Conservation (phyloP, 2,329 filamentous ascomycete species). For the Clarireedia sp. region DNA sequence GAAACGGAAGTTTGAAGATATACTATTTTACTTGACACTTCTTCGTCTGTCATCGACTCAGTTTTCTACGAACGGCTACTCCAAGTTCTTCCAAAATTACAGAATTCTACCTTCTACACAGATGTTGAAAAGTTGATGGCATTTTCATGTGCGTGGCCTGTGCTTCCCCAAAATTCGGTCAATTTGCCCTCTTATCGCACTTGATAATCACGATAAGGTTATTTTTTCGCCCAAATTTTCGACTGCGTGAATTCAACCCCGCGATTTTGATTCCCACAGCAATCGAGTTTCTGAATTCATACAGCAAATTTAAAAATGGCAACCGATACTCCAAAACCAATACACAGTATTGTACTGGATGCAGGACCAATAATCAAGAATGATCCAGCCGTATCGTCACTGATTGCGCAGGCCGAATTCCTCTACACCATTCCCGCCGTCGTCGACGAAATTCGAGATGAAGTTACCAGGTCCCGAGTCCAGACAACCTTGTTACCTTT, state of each 20-base stretch:
- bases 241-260: conserved; percentile 8
- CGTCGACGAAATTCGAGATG: conserved; percentile 79
- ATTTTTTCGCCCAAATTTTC: not conserved
- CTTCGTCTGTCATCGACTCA: too few relatives aligned
- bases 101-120: too few relatives aligned
- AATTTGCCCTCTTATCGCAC: conserved; percentile 1
- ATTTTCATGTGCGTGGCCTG: conserved; percentile 1
- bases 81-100: too few relatives aligned
- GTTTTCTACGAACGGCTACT: too few relatives aligned
- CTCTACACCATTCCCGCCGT: conserved; percentile 82
- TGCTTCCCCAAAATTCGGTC: not conserved
- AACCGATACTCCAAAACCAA: conserved; percentile 46
- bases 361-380: conserved; percentile 92
- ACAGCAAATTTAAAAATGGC: conserved; percentile 19
- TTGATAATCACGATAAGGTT: not conserved
- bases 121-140: too few relatives aligned
- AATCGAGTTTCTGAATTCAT: not conserved
- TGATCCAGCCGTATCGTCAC: conserved; percentile 73
- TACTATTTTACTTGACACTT: too few relatives aligned
- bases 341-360: conserved; percentile 81
- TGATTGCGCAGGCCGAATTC: conserved; percentile 67
- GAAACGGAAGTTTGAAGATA: too few relatives aligned
- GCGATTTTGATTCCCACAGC: conserved; percentile 5
- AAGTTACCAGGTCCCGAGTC: conserved; percentile 68
- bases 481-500: conserved; percentile 84